These are phyloP conservation scores for Dactylis glomerata DNA, from an alignment of 176 grass and related monocot genomes.

Conservation along the genomic window DNA sequence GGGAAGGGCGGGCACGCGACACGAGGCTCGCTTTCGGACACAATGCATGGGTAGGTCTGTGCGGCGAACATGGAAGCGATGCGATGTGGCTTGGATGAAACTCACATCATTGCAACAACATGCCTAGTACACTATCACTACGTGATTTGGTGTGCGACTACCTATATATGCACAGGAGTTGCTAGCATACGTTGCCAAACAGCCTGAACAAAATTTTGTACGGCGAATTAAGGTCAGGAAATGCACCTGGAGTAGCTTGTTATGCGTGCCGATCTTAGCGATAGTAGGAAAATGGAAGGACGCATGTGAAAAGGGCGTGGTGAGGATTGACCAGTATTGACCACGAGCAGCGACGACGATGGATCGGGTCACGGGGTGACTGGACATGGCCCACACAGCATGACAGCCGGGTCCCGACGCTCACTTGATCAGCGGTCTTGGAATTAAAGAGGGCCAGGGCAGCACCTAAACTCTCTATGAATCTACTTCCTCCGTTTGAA, in stretches of 20 bases:
- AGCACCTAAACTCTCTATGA: neutral
- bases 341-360: neutral
- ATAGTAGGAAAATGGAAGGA: no score
- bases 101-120: neutral
- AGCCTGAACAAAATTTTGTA: no score
- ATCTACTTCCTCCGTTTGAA: no score
- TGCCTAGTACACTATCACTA: no score
- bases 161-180: no score
- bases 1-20: neutral
- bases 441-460: neutral
- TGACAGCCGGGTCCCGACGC: neutral
- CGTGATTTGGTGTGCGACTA: no score
- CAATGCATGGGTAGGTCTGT: neutral
- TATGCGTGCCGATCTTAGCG: no score
- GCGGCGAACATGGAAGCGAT: neutral
- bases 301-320: no score
- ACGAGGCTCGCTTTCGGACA: neutral
- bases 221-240: no score
- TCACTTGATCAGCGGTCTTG: slow-evolving; percentile 4
- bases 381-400: neutral
- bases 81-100: neutral
- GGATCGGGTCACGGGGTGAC: neutral
- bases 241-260: no score
- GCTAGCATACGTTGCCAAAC: no score
- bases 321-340: neutral